These are phyloP conservation scores for Fragaria iinumae DNA, from an alignment of 306 rosid species.

Conservation along the genomic window DNA sequence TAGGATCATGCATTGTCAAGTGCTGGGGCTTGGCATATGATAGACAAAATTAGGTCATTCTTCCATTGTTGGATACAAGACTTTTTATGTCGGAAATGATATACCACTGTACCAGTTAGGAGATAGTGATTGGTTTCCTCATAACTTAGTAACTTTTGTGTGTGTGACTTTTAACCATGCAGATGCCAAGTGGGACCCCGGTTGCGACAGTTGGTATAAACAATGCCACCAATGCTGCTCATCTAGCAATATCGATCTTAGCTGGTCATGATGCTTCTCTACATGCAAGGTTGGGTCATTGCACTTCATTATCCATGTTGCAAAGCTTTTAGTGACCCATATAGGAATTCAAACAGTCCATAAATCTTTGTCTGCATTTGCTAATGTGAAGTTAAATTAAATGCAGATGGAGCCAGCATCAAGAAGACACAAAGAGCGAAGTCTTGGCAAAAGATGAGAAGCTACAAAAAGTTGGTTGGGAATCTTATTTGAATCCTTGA, in stretches of 20 bases:
- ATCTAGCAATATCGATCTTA: constrained; percentile 61
- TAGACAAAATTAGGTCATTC: too few species aligned
- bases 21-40: background rate
- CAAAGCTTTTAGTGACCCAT: background rate
- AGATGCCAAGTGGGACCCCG: constrained; percentile 90
- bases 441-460: constrained; percentile 67
- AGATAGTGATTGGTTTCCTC: background rate
- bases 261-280: constrained; percentile 44
- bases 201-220: constrained; percentile 79
- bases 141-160: too few species aligned
- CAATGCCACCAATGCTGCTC: constrained; percentile 80
- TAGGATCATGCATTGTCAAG: background rate
- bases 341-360: background rate
- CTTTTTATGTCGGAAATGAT: background rate
- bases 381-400: constrained; percentile 12
- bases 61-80: background rate
- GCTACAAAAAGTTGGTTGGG: constrained; percentile 63
- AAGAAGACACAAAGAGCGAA: constrained; percentile 54
- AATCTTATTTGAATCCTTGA: constrained; percentile 45
- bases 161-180: constrained; percentile 21
- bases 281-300: constrained; percentile 49
- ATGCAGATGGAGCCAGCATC: constrained; percentile 76
- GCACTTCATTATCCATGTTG: background rate
- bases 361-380: background rate
- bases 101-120: background rate